Evolutionary conservation across 768 basidiomycete species (phyloP), one percentile per base, ranked within the genome.

Genomic region (Cystofilobasidium capitatum): DNA sequence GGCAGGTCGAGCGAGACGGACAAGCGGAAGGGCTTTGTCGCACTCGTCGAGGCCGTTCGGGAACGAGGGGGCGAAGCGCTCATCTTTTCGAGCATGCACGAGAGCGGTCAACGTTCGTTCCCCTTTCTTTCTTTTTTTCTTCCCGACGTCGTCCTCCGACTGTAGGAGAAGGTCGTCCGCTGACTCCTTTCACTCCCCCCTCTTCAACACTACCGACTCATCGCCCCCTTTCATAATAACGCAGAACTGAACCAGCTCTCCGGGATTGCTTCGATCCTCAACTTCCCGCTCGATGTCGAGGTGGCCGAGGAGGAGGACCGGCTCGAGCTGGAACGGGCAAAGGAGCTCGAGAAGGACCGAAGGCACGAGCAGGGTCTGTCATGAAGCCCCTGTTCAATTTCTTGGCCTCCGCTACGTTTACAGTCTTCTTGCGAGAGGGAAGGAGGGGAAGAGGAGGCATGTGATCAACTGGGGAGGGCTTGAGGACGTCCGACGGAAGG

Each of bases 61-160:
- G 82, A 85, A 55, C 89, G 88, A 71, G 91, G 92, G 31, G 94
- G 86, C 31, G 93, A 98, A 74, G 92, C 92, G 7, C 81, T 97
- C 24, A 92, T 97, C 71, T 99, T 98, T 77, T 98, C 94, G 5
- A 97, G 92, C 73, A 98, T 99, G 96, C 96, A 99, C 75, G 96
- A 99, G 78, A 91, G 89, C 26, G 96, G 96, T 17, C 92, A 97
- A 82, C 93, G 92, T 94, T 74, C 74, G 89, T 80, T 12, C 8
- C n/a, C 13, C 39, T 31, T 24, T 29, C 44, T 37, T 51, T 29
- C 26, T 49, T 8, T 37, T 65, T 64, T 31, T 62, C 37, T 62
- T 44, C 37, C 45, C 42, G 26, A 3, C 5, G 3, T 20, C 40
- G 29, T 13, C n/a, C n/a, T n/a, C n/a, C n/a, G n/a, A n/a, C n/a